Percentiles rank a stretch among this genome's conserved stretches.
Evolutionary conservation across 176 grass and related monocot genomes (phyloP).

Genomic region (Luzula sylvatica): DNA sequence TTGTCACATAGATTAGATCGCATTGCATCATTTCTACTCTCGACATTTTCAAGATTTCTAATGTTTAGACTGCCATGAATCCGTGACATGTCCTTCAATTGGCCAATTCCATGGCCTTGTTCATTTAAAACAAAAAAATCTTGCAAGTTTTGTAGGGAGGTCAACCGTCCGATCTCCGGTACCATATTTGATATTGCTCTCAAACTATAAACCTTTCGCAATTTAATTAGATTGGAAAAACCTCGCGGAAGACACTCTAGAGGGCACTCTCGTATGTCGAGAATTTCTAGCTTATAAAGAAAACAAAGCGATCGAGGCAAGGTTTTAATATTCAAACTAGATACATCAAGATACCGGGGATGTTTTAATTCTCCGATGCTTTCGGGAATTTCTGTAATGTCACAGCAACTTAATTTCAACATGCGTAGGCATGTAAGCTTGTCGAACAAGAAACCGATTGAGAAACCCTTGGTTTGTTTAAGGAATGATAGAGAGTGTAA

Average conservation of each 20-base stretch:
- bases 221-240: constrained; percentile 20
- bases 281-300: constrained; percentile 16
- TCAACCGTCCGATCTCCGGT: constrained; percentile 12
- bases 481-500: too few relatives aligned
- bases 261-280: constrained; percentile 6
- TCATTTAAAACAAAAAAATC: constrained; percentile 14
- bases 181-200: constrained; percentile 14
- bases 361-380: constrained; percentile 18
- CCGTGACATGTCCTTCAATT: constrained; percentile 16
- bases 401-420: constrained; percentile 1
- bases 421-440: neutral
- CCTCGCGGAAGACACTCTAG: neutral
- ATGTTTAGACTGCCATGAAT: constrained; percentile 3
- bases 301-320: constrained; percentile 3
- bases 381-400: constrained; percentile 2
- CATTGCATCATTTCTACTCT: constrained; percentile 1
- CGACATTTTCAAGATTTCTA: constrained; percentile 12
- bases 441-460: neutral
- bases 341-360: constrained; percentile 20
- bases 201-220: neutral
- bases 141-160: constrained; percentile 9
- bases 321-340: neutral
- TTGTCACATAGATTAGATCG: constrained; percentile 23
- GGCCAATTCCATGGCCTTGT: constrained; percentile 7
- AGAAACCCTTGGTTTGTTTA: neutral